phyloP scores from a whole-genome alignment of 257 asterid genomes.

The Lycium ferocissimum region DNA sequence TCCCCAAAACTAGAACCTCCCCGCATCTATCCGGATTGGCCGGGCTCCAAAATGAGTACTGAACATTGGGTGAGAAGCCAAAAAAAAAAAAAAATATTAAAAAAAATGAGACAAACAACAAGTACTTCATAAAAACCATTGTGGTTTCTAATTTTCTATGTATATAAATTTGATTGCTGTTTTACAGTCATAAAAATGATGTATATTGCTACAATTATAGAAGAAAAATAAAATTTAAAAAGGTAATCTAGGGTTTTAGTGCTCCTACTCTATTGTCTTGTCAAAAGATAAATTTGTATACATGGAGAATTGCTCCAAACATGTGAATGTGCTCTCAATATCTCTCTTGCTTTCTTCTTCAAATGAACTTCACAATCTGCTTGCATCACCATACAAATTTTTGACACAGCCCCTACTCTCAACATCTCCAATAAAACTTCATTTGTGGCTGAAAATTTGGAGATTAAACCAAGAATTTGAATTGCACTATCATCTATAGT shows the following conservation, averaged over 20 bases:
- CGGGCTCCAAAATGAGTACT: too few species aligned
- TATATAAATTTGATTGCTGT: background rate
- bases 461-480: slow-evolving; percentile 47
- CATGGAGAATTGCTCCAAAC: slow-evolving; percentile 64
- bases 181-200: background rate
- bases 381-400: slow-evolving; percentile 64
- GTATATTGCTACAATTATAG: background rate
- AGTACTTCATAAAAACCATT: background rate
- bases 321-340: slow-evolving; percentile 51
- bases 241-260: background rate
- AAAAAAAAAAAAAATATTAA: too few species aligned
- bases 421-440: slow-evolving; percentile 62
- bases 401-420: slow-evolving; percentile 57
- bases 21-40: too few species aligned
- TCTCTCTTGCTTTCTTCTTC: slow-evolving; percentile 59
- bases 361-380: slow-evolving; percentile 40
- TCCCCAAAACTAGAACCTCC: too few species aligned
- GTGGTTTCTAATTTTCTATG: background rate
- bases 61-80: background rate
- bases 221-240: background rate
- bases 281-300: slow-evolving; percentile 43
- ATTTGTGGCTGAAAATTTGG: slow-evolving; percentile 47
- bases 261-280: background rate
- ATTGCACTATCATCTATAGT: slow-evolving; percentile 57
- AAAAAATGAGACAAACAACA: background rate